phyloP scores from a whole-genome alignment of 495 filamentous ascomycete species.

The Penicillium antarcticum region DNA sequence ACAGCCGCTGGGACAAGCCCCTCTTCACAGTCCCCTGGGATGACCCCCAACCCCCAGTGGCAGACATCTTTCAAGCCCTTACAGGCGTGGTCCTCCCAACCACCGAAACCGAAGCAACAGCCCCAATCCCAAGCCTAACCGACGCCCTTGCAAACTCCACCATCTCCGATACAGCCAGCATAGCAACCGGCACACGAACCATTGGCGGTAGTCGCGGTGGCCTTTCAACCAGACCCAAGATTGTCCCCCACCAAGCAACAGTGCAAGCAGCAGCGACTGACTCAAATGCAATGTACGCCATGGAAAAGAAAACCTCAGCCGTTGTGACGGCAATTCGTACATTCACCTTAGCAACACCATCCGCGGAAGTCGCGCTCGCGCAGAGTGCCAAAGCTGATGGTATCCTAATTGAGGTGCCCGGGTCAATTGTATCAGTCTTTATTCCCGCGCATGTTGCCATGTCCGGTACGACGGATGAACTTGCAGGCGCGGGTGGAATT shows the following conservation, averaged over 20 bases:
- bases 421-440: conserved; percentile 33
- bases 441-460: conserved; percentile 52
- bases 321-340: conserved; percentile 72
- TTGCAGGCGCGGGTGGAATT: conserved; percentile 46
- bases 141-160: conserved; percentile 22
- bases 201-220: conserved; percentile 10
- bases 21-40: conserved; percentile 85
- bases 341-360: conserved; percentile 44
- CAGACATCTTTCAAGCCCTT: conserved; percentile 78
- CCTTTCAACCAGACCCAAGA: conserved; percentile 27
- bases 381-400: conserved; percentile 28
- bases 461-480: conserved; percentile 38
- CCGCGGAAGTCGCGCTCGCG: conserved; percentile 47
- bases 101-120: conserved; percentile 4
- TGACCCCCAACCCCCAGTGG: conserved; percentile 63
- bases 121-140: conserved; percentile 21
- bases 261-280: conserved; percentile 64
- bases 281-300: conserved; percentile 76
- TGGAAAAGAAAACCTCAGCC: conserved; percentile 82
- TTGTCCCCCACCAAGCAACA: conserved; percentile 79
- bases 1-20: conserved; percentile 93
- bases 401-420: conserved; percentile 41
- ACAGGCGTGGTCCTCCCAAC: conserved; percentile 39
- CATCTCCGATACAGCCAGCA: conserved; percentile 34
- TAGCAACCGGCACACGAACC: conserved; percentile 16